Evolutionary conservation across 345 rosid species (phyloP).

Genomic region (Arabidopsis arenosa): DNA sequence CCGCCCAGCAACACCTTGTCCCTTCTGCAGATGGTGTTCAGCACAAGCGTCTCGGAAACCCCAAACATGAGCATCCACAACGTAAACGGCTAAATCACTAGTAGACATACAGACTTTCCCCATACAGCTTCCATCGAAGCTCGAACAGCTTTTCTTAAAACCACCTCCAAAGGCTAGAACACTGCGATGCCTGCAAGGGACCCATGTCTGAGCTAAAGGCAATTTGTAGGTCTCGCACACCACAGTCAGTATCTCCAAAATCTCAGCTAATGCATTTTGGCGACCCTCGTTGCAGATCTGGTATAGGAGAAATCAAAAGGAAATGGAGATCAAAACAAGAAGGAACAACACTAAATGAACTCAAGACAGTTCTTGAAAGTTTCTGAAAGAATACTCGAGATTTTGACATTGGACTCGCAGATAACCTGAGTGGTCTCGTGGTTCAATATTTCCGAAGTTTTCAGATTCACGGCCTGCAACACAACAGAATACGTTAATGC

Average conservation of each 20-base stretch:
- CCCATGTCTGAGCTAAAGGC: constrained; percentile 99
- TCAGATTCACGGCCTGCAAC: constrained; percentile 89
- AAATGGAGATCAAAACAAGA: constrained; percentile 38
- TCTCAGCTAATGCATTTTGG: constrained; percentile 85
- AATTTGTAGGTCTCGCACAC: constrained; percentile 85
- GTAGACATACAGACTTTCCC: constrained; percentile 94
- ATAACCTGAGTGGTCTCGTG: constrained; percentile 78
- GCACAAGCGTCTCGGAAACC: constrained; percentile 93
- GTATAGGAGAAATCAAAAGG: constrained; percentile 36
- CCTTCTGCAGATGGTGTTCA: constrained; percentile 95
- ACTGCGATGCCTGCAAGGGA: constrained; percentile 90
- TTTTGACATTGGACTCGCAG: constrained; percentile 38
- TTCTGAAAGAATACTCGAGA: constrained; percentile 47
- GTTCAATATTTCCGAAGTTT: constrained; percentile 83
- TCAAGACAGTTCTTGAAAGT: constrained; percentile 41
- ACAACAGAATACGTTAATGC: not conserved
- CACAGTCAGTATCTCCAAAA: constrained; percentile 84
- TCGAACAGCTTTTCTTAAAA: constrained; percentile 80
- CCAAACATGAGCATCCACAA: constrained; percentile 93
- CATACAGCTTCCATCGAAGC: constrained; percentile 90
- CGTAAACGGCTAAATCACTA: constrained; percentile 83
- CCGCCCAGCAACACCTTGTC: constrained; percentile 92
- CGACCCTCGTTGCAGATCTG: constrained; percentile 96
- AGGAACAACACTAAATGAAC: constrained; percentile 39
- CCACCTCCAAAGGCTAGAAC: constrained; percentile 89